Conservation (phyloP, 148 eudicot species). For the Cornus florida region DNA sequence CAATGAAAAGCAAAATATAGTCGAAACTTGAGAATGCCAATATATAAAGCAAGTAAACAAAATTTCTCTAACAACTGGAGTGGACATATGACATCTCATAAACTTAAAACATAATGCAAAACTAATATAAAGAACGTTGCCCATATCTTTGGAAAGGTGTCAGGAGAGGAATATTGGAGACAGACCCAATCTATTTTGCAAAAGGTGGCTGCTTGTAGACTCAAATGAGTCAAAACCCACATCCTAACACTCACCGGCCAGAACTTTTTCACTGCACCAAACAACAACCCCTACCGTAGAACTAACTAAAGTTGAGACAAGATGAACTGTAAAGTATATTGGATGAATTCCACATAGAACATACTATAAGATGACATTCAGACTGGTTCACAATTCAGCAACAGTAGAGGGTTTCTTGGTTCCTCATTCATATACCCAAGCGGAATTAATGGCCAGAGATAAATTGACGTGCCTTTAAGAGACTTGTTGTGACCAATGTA, state of each 20-base stretch:
- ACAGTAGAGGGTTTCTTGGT: slow-evolving; percentile 4
- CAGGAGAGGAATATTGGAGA: too few relatives aligned
- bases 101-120: neutral
- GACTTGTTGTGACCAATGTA: slow-evolving; percentile 94
- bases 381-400: too few relatives aligned
- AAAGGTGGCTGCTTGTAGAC: too few relatives aligned
- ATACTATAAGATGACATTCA: too few relatives aligned
- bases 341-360: too few relatives aligned
- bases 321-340: neutral
- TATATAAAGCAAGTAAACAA: neutral
- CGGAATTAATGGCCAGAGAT: slow-evolving; percentile 25
- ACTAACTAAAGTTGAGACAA: neutral
- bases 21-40: neutral
- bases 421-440: slow-evolving; percentile 22
- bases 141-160: too few relatives aligned
- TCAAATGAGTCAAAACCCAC: too few relatives aligned
- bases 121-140: too few relatives aligned
- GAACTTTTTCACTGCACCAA: too few relatives aligned
- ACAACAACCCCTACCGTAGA: neutral
- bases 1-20: neutral
- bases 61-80: neutral
- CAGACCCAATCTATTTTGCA: too few relatives aligned
- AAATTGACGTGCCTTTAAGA: slow-evolving; percentile 78
- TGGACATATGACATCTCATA: neutral
- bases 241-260: too few relatives aligned